A percentile compares a stretch with the other conserved stretches of the same genome.
Conservation (phyloP, 2,329 filamentous ascomycete genomes). For the Colletotrichum limetticola region DNA sequence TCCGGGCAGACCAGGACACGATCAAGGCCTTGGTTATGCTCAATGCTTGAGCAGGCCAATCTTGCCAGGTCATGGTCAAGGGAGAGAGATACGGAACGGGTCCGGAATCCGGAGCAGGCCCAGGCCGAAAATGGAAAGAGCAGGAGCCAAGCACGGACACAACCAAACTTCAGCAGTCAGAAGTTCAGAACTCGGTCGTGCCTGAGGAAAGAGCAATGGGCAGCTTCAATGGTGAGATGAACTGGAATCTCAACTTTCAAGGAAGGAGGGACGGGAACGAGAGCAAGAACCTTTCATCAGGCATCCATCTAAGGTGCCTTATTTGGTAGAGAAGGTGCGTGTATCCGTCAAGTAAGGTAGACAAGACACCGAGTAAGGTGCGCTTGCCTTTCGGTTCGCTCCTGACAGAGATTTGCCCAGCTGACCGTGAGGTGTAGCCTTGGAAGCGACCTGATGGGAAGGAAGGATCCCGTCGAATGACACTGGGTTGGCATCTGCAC, state of each 20-base stretch:
- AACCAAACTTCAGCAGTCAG: not conserved
- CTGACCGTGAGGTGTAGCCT: not conserved
- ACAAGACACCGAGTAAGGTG: not conserved
- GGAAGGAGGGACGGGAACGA: not conserved
- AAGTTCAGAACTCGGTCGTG: not conserved
- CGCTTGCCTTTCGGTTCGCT: not conserved
- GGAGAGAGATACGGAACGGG: not conserved
- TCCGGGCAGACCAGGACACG: not conserved
- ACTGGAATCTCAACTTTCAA: not conserved
- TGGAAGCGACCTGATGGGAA: not conserved
- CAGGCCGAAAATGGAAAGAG: not conserved
- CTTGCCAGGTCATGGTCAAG: slow-evolving; percentile 9
- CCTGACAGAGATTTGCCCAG: not conserved
- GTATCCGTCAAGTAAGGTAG: not conserved
- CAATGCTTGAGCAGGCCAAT: not conserved
- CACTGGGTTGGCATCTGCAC: not conserved
- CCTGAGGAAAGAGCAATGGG: not conserved
- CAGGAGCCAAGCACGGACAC: not conserved
- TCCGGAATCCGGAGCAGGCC: slow-evolving; percentile 1
- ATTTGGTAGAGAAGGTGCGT: not conserved
- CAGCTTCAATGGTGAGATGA: not conserved
- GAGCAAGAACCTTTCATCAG: not conserved
- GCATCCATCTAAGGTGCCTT: too few species aligned
- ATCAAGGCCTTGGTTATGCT: not conserved
- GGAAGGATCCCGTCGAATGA: not conserved